These are phyloP conservation scores for Candida maris DNA, from an alignment of 805 yeast species.

Conservation along the genomic window DNA sequence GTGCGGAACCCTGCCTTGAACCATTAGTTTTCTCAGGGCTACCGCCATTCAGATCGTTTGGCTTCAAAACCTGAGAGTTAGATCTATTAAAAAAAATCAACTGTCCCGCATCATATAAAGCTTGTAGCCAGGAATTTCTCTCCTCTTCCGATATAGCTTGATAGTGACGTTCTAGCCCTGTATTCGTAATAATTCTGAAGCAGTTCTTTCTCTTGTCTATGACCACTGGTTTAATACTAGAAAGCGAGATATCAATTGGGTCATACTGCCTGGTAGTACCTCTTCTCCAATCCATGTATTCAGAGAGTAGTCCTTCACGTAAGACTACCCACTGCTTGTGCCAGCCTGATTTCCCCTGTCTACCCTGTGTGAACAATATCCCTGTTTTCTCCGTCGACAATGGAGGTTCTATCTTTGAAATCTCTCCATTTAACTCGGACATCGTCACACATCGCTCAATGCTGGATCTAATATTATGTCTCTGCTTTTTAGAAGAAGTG, in stretches of 20 bases:
- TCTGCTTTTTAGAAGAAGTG: slow-evolving; percentile 12
- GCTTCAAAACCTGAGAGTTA: background rate
- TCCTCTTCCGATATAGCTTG: slow-evolving; percentile 73
- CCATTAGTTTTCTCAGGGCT: background rate
- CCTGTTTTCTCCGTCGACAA: slow-evolving; percentile 35
- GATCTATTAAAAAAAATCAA: slow-evolving; percentile 22
- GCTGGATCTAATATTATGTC: slow-evolving; percentile 16
- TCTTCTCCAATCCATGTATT: slow-evolving; percentile 77
- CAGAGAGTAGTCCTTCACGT: slow-evolving; percentile 61
- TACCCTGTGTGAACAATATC: slow-evolving; percentile 54
- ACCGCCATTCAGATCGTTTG: background rate
- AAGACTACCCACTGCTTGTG: slow-evolving; percentile 85
- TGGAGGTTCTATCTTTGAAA: slow-evolving; percentile 36
- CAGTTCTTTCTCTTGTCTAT: slow-evolving; percentile 52
- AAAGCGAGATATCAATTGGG: slow-evolving; percentile 69
- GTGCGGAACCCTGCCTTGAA: background rate
- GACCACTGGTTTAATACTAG: slow-evolving; percentile 51
- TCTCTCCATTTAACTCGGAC: slow-evolving; percentile 34
- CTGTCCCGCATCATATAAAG: slow-evolving; percentile 53
- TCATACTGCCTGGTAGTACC: slow-evolving; percentile 57
- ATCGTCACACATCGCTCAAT: slow-evolving; percentile 20
- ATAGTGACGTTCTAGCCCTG: slow-evolving; percentile 61
- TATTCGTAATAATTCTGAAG: slow-evolving; percentile 72
- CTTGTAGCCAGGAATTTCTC: slow-evolving; percentile 62
- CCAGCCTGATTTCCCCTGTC: slow-evolving; percentile 69